Evolutionary conservation across 2,329 filamentous ascomycete species (phyloP).

Genomic region (Cladobotryum mycophilum): DNA sequence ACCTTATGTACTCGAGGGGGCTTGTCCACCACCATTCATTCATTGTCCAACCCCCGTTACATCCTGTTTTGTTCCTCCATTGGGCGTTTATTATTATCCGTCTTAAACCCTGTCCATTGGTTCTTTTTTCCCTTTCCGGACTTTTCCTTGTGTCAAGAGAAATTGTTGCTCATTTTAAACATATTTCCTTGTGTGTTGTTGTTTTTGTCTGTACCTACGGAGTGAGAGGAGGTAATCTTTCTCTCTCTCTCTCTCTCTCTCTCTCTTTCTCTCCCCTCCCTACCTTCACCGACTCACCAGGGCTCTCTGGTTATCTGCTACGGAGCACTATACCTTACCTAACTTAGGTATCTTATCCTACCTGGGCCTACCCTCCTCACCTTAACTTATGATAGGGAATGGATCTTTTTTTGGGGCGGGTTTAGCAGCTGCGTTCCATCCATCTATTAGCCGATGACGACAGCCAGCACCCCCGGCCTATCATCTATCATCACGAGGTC

Average conservation of each 20-base stretch:
- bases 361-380: too few species aligned
- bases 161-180: too few species aligned
- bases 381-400: not conserved
- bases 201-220: too few species aligned
- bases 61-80: not conserved
- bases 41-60: not conserved
- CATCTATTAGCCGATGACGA: slow-evolving; percentile 10
- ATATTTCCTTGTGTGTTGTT: too few species aligned
- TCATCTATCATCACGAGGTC: slow-evolving; percentile 11
- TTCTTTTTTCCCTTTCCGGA: too few species aligned
- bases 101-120: too few species aligned
- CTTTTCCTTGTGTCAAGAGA: not conserved
- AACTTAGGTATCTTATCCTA: not conserved
- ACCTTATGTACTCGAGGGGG: not conserved
- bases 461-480: slow-evolving; percentile 8
- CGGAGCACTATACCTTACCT: too few species aligned
- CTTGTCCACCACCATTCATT: not conserved
- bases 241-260: too few species aligned
- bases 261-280: not conserved
- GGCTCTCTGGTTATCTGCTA: not conserved
- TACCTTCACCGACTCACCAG: slow-evolving; percentile 5
- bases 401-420: not conserved
- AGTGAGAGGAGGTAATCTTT: too few species aligned
- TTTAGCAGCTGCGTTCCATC: not conserved
- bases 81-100: too few species aligned